These are phyloP conservation scores for Medakamo hakoo DNA, from an alignment of 139 green algal genomes.

Conservation along the genomic window DNA sequence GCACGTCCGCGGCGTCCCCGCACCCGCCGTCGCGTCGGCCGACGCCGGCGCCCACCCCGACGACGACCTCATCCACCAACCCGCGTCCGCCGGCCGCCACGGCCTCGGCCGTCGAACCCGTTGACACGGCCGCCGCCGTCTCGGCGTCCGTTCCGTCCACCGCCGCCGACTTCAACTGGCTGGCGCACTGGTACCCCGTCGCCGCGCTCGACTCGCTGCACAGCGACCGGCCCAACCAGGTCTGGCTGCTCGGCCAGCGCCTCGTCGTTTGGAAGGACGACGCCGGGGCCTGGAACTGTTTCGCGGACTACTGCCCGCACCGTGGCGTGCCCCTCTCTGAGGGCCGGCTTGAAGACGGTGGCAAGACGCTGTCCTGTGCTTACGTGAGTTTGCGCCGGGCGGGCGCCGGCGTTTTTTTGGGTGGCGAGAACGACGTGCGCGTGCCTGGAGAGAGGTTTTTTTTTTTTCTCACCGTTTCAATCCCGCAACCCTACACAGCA, in stretches of 20 bases:
- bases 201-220: constrained; percentile 15
- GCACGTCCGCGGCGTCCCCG: too few species aligned
- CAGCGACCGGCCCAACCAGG: constrained; percentile 4
- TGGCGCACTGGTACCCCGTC: constrained; percentile 28
- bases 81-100: too few species aligned
- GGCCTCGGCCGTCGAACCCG: too few species aligned
- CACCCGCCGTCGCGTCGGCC: too few species aligned
- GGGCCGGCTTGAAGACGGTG: neutral
- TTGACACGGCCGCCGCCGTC: too few species aligned
- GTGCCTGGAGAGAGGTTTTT: too few species aligned
- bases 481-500: constrained; percentile 7
- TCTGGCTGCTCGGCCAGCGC: constrained; percentile 19
- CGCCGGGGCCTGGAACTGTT: constrained; percentile 13
- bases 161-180: constrained; percentile 13
- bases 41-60: too few species aligned
- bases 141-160: too few species aligned
- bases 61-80: too few species aligned
- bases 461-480: neutral
- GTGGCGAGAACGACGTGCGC: neutral
- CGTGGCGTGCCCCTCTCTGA: constrained; percentile 30
- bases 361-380: neutral
- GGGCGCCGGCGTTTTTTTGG: neutral
- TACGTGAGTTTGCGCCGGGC: neutral
- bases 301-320: constrained; percentile 28
- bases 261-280: constrained; percentile 21